phyloP scores from a whole-genome alignment of 208 protist species.

The Wallacemonas sp. region DNA sequence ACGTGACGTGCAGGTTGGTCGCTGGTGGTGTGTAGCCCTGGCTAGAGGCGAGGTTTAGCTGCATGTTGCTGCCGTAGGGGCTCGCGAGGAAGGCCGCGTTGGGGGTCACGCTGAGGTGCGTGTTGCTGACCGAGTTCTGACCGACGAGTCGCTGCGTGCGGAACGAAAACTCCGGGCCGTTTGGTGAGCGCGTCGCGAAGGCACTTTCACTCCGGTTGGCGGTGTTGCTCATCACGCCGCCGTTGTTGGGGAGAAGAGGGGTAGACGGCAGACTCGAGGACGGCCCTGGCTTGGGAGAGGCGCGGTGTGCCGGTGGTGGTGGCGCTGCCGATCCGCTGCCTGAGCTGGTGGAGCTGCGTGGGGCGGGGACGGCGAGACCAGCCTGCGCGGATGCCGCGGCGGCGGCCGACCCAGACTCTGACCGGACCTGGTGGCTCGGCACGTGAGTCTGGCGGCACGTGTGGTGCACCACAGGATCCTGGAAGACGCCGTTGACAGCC shows the following conservation, averaged over 20 bases:
- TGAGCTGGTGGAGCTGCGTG: neutral
- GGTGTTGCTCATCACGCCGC: too few relatives aligned
- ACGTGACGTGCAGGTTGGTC: neutral
- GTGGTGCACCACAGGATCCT: neutral
- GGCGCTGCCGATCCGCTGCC: too few relatives aligned
- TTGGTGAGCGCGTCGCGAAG: neutral
- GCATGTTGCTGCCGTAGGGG: neutral
- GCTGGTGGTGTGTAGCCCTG: neutral
- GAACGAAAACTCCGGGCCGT: constrained; percentile 4
- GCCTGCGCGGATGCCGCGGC: too few relatives aligned
- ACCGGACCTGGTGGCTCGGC: neutral
- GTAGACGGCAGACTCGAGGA: constrained; percentile 9
- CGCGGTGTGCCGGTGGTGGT: too few relatives aligned
- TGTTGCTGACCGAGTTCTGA: constrained; percentile 1
- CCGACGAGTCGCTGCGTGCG: neutral
- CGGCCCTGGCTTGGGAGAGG: neutral
- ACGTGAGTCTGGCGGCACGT: neutral
- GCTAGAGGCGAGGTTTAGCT: neutral
- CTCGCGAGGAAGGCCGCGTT: neutral
- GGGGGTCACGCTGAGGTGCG: constrained; percentile 6
- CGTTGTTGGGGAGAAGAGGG: too few relatives aligned
- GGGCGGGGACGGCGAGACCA: neutral
- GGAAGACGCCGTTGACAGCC: neutral
- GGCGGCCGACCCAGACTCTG: neutral
- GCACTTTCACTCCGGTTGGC: neutral